Evolutionary conservation across 768 basidiomycete genomes (phyloP).

Genomic region (Zangia roseola): DNA sequence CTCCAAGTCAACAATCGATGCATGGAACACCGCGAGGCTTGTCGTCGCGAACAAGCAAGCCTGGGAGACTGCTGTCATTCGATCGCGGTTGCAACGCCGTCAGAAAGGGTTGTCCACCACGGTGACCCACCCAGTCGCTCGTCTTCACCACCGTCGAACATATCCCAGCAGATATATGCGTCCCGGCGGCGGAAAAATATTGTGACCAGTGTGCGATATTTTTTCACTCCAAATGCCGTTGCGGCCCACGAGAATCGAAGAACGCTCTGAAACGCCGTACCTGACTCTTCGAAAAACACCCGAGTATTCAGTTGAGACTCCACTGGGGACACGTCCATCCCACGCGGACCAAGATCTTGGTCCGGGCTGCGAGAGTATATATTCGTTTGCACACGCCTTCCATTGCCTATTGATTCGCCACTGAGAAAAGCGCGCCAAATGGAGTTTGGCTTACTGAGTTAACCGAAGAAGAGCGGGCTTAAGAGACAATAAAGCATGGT

Average conservation of each 20-base stretch:
- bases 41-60: not conserved
- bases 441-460: conserved; percentile 8
- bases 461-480: conserved; percentile 31
- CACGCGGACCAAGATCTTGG: conserved; percentile 45
- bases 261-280: not conserved
- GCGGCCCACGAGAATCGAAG: not conserved
- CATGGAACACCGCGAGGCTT: not conserved
- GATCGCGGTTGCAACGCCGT: not conserved
- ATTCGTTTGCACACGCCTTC: conserved; percentile 62
- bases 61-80: not conserved
- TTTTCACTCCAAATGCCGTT: not conserved
- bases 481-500: conserved; percentile 55
- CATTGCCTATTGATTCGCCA: conserved; percentile 62
- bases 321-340: not conserved
- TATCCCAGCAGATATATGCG: not conserved
- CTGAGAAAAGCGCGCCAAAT: conserved; percentile 20
- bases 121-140: not conserved
- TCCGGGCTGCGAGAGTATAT: conserved; percentile 36
- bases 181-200: not conserved
- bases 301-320: not conserved
- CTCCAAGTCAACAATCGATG: not conserved
- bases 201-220: not conserved
- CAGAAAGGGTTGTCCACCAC: not conserved
- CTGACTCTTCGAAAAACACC: not conserved
- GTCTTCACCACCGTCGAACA: not conserved